Evolutionary conservation across 306 rosid species (phyloP), one percentile per base, ranked within the genome.

Genomic region (Erythrophleum fordii): DNA sequence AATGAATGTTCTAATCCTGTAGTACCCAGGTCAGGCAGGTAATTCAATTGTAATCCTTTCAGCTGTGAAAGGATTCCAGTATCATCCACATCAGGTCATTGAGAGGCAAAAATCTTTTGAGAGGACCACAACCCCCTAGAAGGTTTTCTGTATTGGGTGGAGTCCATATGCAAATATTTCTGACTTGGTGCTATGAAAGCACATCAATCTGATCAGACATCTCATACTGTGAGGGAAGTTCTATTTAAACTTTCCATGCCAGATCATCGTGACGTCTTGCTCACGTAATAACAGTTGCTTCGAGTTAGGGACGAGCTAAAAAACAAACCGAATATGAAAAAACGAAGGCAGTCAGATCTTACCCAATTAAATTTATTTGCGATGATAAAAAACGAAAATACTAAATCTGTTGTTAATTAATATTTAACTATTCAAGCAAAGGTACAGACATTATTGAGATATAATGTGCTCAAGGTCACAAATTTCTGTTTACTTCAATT

Each of bases 81-180:
- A n/a, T n/a, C n/a, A n/a, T n/a, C n/a, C n/a, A n/a, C n/a, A n/a
- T n/a, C n/a, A n/a, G n/a, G n/a, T n/a, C n/a, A n/a, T n/a, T n/a
- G n/a, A n/a, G n/a, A n/a, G n/a, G n/a, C n/a, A n/a, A n/a, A n/a
- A n/a, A n/a, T n/a, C n/a, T n/a, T n/a, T n/a, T n/a, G n/a, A n/a
- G n/a, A n/a, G n/a, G n/a, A n/a, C n/a, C n/a, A n/a, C n/a, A n/a
- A n/a, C n/a, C n/a, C n/a, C n/a, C n/a, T n/a, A 2, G 2, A 45
- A 81, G 53, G 8, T 67, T 75, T 44, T 69, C 34, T 75, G 67
- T 37, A 2, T 14, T 68, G 11, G 72, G 68, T 75, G 78, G 42
- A 79, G n/a, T 23, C 0, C 6, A 68, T n/a, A 46, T 23, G 59
- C n/a, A n/a, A n/a, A n/a, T n/a, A n/a, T n/a, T n/a, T n/a, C 74